phyloP scores from a whole-genome alignment of 208 protist species.

The Trypanosoma brucei region DNA sequence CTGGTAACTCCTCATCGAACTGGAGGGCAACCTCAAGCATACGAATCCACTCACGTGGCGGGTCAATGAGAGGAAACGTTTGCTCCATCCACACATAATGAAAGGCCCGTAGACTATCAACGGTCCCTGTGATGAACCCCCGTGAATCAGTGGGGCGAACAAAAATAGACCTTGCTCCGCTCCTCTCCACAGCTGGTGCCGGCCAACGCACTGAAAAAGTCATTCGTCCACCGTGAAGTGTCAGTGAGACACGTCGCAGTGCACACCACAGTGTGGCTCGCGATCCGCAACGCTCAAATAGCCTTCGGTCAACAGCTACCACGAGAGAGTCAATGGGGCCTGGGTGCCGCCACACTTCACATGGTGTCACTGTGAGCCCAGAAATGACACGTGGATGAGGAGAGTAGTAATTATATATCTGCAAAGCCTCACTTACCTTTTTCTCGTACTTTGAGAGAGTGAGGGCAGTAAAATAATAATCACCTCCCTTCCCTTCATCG shows the following conservation, averaged over 20 bases:
- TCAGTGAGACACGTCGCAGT: conserved; percentile 60
- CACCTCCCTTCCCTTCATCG: conserved; percentile 11
- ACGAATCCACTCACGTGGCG: conserved; percentile 46
- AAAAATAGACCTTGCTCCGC: conserved; percentile 33
- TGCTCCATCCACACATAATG: conserved; percentile 53
- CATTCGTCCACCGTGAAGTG: conserved; percentile 44
- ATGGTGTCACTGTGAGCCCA: conserved; percentile 25
- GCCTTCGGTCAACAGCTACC: conserved; percentile 25
- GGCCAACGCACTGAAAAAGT: conserved; percentile 85
- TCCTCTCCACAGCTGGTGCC: conserved; percentile 37
- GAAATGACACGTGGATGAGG: conserved; percentile 50
- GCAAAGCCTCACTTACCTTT: conserved; percentile 68
- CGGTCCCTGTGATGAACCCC: conserved; percentile 9
- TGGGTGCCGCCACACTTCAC: conserved; percentile 23
- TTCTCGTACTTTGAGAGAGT: conserved; percentile 48
- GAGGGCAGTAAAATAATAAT: conserved; percentile 72
- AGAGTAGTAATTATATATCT: conserved; percentile 70
- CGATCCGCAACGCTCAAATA: conserved; percentile 35
- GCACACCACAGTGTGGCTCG: conserved; percentile 66
- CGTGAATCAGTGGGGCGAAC: conserved; percentile 19
- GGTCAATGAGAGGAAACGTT: conserved; percentile 50
- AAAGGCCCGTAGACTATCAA: conserved; percentile 17
- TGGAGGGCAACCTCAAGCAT: conserved; percentile 66
- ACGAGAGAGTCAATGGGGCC: conserved; percentile 49
- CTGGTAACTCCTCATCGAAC: conserved; percentile 36